Evolutionary conservation across 2,329 filamentous ascomycete genomes (phyloP), one percentile per base, ranked within the genome.

Genomic region (Gnomoniopsis sp.): DNA sequence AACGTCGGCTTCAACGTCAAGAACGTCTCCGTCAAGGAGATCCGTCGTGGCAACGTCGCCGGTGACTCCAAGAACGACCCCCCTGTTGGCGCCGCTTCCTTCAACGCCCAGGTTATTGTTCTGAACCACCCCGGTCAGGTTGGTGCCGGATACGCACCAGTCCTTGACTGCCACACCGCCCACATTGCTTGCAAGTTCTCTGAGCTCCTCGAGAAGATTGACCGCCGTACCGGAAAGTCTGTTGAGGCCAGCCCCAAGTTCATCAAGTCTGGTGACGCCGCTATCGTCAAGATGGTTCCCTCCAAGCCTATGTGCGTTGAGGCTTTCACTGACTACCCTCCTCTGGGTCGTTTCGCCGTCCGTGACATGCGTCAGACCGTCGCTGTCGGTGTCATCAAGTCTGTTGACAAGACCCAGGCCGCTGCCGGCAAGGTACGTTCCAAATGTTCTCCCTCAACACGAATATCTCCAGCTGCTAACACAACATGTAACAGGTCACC

Each of bases 1-100:
- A 99, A 99, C 87, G 95, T 99, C 79, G 95, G 95, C 74, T 99
- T 99, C 93, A 99, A 99, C 91, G 93, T 99, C 84, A 99, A 99
- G 93, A 99, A 99, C 95, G 95, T 99, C 75, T 98, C 95, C 81
- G 95, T 99, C 84, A 99, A 99, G 93, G 95, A 99, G 80, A 96
- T 99, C 77, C 95, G 95, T 83, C 95, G 95, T 96, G 95, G 95
- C 77, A 98, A 99, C 89, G 95, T 99, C 73, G 90, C 90, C 74
- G 91, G 92, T 91, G 95, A 99, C 91, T 93, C 91, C 88, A 99
- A 99, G 93, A 96, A 96, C 86, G 95, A 99, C 85, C 95, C 95
- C 73, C 91, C 95, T 68, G 77, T 82, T 77, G 95, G 85, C 74
- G 87, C 86, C 75, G 92, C 93, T 74, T 93, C 89, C 74, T 99